Evolutionary conservation across 2,329 filamentous ascomycete species (phyloP).

Genomic region (Ambrosiella cleistominuta): DNA sequence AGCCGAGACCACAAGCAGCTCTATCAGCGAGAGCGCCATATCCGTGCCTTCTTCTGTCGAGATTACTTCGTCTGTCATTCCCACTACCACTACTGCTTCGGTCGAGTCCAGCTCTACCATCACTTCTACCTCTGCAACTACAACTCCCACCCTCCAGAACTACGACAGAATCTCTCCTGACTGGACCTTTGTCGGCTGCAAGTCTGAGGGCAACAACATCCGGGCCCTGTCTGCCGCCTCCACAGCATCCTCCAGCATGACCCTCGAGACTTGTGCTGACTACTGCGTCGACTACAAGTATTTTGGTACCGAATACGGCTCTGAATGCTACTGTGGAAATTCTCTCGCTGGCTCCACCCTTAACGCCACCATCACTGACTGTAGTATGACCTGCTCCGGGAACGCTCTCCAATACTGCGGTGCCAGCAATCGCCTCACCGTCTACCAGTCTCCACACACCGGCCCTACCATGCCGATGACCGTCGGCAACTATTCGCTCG

Average conservation of each 20-base stretch:
- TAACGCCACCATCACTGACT: slow-evolving; percentile 19
- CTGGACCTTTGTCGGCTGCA: slow-evolving; percentile 25
- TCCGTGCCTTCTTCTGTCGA: neutral
- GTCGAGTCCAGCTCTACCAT: neutral
- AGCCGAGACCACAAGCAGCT: neutral
- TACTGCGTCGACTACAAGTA: slow-evolving; percentile 23
- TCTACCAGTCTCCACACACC: slow-evolving; percentile 18
- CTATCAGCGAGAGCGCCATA: neutral
- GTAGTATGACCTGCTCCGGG: slow-evolving; percentile 21
- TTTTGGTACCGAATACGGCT: slow-evolving; percentile 25
- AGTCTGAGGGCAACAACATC: slow-evolving; percentile 21
- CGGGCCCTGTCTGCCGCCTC: slow-evolving; percentile 21
- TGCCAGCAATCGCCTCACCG: slow-evolving; percentile 19
- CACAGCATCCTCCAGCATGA: slow-evolving; percentile 19
- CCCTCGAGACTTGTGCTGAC: slow-evolving; percentile 20
- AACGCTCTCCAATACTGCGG: slow-evolving; percentile 21
- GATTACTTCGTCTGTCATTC: neutral
- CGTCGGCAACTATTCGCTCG: slow-evolving; percentile 19
- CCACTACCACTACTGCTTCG: neutral
- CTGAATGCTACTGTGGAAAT: slow-evolving; percentile 24
- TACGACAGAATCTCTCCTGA: slow-evolving; percentile 20
- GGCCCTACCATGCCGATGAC: slow-evolving; percentile 20
- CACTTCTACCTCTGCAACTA: slow-evolving; percentile 8
- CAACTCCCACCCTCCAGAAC: slow-evolving; percentile 18
- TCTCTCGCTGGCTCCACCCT: slow-evolving; percentile 17